Base-by-base conservation (phyloP, 2,329 filamentous ascomycete genomes). In the Setomelanomma holmii region DNA sequence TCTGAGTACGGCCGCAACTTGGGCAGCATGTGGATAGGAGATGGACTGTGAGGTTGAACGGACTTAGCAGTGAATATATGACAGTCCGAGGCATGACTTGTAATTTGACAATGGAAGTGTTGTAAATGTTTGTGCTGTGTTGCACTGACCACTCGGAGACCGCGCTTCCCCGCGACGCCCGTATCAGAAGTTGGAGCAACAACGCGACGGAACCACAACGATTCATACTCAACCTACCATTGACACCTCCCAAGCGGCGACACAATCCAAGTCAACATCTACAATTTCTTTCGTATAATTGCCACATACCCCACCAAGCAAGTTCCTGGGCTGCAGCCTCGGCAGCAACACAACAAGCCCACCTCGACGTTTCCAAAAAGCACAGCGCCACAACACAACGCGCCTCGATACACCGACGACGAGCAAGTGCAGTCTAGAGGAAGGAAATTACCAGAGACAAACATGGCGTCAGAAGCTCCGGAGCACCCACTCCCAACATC, bases 161-260 rank as follows among this genome's bases (percentile, higher is more conserved):
- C 64, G 63, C 58, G 60, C 59, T 64, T 60, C 60, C 61, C 61
- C 62, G 62, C 62, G 51, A 49, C 52, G 41, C 42, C 43, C 39
- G 40, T 36, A 36, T 40, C 22, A 17, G 17, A 4, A 16, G 11
- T n/a, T 40, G 19, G 19, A 45, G 20, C 45, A 40, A 35, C 22
- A 45, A 38, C 38, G 20, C 35, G 16, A 40, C 27, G 16, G 36
- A 33, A 19, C 6, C 33, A 33, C 11, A 23, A 21, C 24, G 20
- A 33, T 45, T 19, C n/a, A 24, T 35, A 34, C 36, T 36, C 16
- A 10, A 40, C 11, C 11, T 30, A 3, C 20, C 33, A 36, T 17
- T 19, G 27, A 30, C 12, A n/a, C 20, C 19, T 14, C 14, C 17
- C 24, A 44, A 14, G 12, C 16, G 30, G 23, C 16, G 33, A 14